A percentile compares a stretch with the other conserved stretches of the same genome.
phyloP scores from a whole-genome alignment of 2,329 filamentous ascomycete genomes.

The Clonostachys solani region DNA sequence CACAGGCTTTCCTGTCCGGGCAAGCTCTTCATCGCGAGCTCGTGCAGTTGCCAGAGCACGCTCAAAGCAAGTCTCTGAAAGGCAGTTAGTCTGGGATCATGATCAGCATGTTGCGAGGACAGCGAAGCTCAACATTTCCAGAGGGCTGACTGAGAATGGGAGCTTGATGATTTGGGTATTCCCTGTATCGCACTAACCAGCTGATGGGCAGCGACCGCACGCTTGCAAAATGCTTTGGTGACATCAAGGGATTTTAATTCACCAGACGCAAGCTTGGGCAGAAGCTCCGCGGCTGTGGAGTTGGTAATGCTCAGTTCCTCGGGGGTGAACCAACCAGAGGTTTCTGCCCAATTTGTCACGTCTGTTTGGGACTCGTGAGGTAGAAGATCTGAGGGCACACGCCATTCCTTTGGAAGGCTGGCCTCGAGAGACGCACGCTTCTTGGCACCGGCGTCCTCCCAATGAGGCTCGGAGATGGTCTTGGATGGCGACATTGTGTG shows the following conservation, averaged over 20 bases:
- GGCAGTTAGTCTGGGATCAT: conserved; percentile 34
- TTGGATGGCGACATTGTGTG: conserved; percentile 19
- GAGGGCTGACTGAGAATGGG: conserved; percentile 7
- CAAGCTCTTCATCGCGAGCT: conserved; percentile 43
- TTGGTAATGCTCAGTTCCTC: conserved; percentile 21
- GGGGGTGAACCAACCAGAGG: conserved; percentile 55
- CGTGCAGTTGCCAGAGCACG: conserved; percentile 43
- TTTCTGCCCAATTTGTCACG: conserved; percentile 49
- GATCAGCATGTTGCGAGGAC: background rate
- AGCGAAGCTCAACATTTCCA: too few relatives aligned
- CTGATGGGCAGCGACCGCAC: background rate
- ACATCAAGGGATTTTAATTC: background rate
- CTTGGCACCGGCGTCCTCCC: conserved; percentile 2
- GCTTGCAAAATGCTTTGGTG: background rate
- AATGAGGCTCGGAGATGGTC: background rate
- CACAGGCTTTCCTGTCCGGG: conserved; percentile 35
- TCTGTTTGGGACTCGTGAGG: conserved; percentile 46
- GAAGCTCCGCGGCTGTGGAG: background rate
- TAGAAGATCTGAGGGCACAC: conserved; percentile 16
- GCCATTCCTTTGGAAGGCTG: conserved; percentile 55
- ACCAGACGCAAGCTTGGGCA: background rate
- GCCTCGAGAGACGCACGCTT: conserved; percentile 23
- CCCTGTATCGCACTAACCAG: conserved; percentile 11
- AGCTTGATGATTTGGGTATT: too few relatives aligned
- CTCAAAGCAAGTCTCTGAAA: conserved; percentile 51